These are phyloP conservation scores for Curvularia sp. DNA, from an alignment of 2,329 filamentous ascomycete genomes.

Conservation along the genomic window DNA sequence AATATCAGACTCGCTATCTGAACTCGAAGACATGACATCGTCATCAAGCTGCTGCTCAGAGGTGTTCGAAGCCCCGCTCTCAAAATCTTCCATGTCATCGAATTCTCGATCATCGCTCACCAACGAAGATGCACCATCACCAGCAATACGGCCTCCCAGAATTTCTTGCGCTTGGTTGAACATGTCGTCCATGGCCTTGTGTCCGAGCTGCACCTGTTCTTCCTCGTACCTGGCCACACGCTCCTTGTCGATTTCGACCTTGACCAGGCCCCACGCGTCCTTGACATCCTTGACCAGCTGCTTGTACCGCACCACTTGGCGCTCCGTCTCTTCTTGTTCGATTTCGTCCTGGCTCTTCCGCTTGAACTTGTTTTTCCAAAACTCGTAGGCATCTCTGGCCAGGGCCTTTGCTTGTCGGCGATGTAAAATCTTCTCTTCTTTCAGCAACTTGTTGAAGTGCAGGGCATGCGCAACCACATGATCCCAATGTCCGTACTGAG, in stretches of 20 bases:
- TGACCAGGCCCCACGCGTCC: constrained; percentile 66
- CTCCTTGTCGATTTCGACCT: constrained; percentile 63
- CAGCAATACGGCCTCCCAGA: constrained; percentile 38
- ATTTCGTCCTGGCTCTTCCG: constrained; percentile 70
- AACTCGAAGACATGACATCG: constrained; percentile 46
- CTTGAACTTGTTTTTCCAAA: constrained; percentile 72
- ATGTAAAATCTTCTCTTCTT: constrained; percentile 80
- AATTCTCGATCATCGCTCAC: constrained; percentile 51
- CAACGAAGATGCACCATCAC: constrained; percentile 48
- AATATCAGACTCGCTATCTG: constrained; percentile 49
- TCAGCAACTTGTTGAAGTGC: constrained; percentile 81
- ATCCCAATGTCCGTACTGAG: constrained; percentile 86
- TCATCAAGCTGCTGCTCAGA: constrained; percentile 52
- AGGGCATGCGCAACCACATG: constrained; percentile 80
- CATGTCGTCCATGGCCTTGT: constrained; percentile 74
- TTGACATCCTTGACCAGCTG: constrained; percentile 71
- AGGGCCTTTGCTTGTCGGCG: constrained; percentile 77
- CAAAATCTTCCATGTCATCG: constrained; percentile 55
- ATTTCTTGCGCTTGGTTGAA: constrained; percentile 70
- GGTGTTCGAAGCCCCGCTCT: constrained; percentile 45
- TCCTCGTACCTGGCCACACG: constrained; percentile 66
- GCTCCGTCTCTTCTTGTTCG: constrained; percentile 75
- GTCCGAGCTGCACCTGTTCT: constrained; percentile 62
- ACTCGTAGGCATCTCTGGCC: constrained; percentile 78
- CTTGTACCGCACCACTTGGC: constrained; percentile 72